Evolutionary conservation across 139 green algal species (phyloP).

Genomic region (Zygnema cylindricum): DNA sequence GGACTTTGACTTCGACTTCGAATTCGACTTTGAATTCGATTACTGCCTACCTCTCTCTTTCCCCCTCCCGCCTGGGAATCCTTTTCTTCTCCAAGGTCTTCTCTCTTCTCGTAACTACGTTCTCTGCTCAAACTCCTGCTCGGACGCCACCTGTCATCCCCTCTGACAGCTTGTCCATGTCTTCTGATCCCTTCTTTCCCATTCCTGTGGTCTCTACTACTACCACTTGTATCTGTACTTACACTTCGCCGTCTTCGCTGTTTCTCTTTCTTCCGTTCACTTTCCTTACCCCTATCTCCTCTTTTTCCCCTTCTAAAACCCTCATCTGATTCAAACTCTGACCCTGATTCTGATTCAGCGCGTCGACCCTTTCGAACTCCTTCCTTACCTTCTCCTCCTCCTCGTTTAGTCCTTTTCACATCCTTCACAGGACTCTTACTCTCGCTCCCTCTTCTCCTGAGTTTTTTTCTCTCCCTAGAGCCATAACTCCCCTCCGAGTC

Average conservation of each 20-base stretch:
- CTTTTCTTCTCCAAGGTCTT: background rate
- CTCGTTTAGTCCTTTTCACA: background rate
- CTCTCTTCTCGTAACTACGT: background rate
- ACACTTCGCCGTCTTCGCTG: background rate
- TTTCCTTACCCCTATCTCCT: background rate
- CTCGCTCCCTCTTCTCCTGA: background rate
- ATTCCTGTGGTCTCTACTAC: too few relatives aligned
- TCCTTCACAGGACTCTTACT: background rate
- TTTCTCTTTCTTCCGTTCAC: background rate
- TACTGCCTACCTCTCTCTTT: background rate
- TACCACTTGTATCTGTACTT: too few relatives aligned
- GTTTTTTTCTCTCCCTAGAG: too few relatives aligned
- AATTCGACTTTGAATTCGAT: background rate
- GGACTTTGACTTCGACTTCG: too few relatives aligned
- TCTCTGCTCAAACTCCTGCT: too few relatives aligned
- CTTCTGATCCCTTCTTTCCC: too few relatives aligned
- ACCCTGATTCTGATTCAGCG: background rate
- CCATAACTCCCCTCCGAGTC: too few relatives aligned
- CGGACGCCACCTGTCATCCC: too few relatives aligned
- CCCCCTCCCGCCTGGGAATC: background rate
- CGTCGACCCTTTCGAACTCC: background rate
- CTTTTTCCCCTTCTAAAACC: too few relatives aligned
- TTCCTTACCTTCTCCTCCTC: background rate
- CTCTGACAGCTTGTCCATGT: too few relatives aligned
- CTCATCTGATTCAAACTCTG: too few relatives aligned